Evolutionary conservation across 345 rosid genomes (phyloP).

Genomic region (Diplotaxis tenuifolia): DNA sequence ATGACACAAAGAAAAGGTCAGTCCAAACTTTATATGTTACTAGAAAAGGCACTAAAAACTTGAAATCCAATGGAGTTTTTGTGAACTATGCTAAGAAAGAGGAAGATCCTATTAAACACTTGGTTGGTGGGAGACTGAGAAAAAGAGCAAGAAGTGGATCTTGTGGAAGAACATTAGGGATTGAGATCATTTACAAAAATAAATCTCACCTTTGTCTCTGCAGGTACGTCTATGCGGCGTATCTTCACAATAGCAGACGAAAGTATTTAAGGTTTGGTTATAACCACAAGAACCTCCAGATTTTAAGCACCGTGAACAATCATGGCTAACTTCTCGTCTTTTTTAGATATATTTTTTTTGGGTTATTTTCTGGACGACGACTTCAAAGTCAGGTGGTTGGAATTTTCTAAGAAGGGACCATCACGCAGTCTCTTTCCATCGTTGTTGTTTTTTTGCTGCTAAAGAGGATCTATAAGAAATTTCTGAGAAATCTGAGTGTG

Average conservation of each 20-base stretch:
- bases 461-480: no score
- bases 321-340: background rate
- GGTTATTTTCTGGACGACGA: no score
- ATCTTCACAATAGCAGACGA: constrained; percentile 29
- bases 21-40: no score
- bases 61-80: background rate
- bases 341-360: no score
- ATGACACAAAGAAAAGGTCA: background rate
- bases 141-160: background rate
- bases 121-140: no score
- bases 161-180: background rate
- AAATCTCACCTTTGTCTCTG: background rate
- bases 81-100: no score
- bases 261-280: background rate
- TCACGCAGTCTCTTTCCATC: no score
- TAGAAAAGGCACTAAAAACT: background rate
- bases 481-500: no score
- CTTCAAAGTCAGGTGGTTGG: no score
- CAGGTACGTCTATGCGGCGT: background rate
- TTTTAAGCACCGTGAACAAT: background rate
- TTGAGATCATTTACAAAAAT: background rate
- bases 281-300: constrained; percentile 42
- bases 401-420: no score
- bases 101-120: no score
- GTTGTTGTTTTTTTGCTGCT: no score